Conservation (phyloP, 2,329 filamentous ascomycete species). For the Colletotrichum limetticola region DNA sequence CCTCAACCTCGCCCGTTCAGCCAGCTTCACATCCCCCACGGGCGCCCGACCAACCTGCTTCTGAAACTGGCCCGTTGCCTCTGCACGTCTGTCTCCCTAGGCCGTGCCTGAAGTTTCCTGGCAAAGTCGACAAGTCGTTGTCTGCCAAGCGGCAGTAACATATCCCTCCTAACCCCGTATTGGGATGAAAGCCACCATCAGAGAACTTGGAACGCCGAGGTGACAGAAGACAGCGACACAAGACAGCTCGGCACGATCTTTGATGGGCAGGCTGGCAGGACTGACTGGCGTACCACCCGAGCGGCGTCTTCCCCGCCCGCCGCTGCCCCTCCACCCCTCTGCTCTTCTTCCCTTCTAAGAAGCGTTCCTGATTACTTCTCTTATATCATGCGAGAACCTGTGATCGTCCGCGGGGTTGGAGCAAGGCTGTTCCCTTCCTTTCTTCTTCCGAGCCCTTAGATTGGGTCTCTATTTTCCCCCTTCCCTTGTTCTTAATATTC, state of each 20-base stretch:
- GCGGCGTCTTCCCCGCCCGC: not conserved
- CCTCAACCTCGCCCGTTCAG: not conserved
- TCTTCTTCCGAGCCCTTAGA: not conserved
- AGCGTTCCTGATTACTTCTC: not conserved
- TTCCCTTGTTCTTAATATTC: slow-evolving; percentile 6
- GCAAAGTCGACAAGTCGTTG: not conserved
- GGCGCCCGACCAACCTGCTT: slow-evolving; percentile 24
- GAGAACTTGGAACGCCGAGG: slow-evolving; percentile 17
- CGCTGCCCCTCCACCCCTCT: not conserved
- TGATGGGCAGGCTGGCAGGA: not conserved
- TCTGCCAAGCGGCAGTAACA: not conserved
- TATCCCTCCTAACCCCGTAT: not conserved
- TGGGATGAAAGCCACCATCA: slow-evolving; percentile 19
- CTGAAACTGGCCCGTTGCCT: slow-evolving; percentile 29
- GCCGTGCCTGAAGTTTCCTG: slow-evolving; percentile 12
- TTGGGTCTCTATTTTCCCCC: not conserved
- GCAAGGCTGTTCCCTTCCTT: slow-evolving; percentile 19
- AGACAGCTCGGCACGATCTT: slow-evolving; percentile 19
- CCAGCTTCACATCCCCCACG: slow-evolving; percentile 21
- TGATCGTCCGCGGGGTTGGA: slow-evolving; percentile 19
- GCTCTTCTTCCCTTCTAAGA: not conserved
- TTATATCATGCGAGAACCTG: slow-evolving; percentile 25
- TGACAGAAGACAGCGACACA: slow-evolving; percentile 24
- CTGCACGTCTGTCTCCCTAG: not conserved
- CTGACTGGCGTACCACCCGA: not conserved